A percentile compares a stretch with the other conserved stretches of the same genome.
These are phyloP conservation scores for Myriosclerotinia scirpicola DNA, from an alignment of 2,329 filamentous ascomycete genomes.

Conservation along the genomic window DNA sequence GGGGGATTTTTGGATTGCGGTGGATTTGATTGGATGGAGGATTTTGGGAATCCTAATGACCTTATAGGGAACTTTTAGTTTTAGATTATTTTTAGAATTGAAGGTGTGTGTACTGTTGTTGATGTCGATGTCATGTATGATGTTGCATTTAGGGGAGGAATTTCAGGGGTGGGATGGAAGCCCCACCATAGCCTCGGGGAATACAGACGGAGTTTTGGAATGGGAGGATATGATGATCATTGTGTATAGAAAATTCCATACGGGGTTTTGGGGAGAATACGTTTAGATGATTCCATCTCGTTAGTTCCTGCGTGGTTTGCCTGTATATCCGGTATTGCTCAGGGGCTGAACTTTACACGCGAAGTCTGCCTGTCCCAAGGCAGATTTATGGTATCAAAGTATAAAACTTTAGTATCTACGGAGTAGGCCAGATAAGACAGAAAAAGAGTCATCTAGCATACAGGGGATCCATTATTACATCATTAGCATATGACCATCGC, in stretches of 20 bases:
- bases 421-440: neutral
- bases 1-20: neutral
- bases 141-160: constrained; percentile 1
- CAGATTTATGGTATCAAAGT: constrained; percentile 1
- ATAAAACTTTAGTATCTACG: neutral
- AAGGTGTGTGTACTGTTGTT: neutral
- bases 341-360: neutral
- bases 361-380: constrained; percentile 12
- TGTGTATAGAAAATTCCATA: neutral
- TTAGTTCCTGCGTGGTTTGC: neutral
- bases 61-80: neutral
- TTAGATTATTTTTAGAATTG: constrained; percentile 17
- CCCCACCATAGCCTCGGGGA: constrained; percentile 16
- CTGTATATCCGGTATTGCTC: neutral
- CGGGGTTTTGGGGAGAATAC: neutral
- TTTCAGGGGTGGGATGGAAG: neutral
- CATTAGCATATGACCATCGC: constrained; percentile 13
- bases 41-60: neutral
- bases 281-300: constrained; percentile 2
- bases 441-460: neutral
- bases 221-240: neutral
- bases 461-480: constrained; percentile 3
- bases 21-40: neutral
- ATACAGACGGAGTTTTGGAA: constrained; percentile 10
- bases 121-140: constrained; percentile 1